A percentile compares a stretch with the other conserved stretches of the same genome.
These are phyloP conservation scores for Agarophyton chilense DNA, from an alignment of 23 red algal species.

Conservation along the genomic window DNA sequence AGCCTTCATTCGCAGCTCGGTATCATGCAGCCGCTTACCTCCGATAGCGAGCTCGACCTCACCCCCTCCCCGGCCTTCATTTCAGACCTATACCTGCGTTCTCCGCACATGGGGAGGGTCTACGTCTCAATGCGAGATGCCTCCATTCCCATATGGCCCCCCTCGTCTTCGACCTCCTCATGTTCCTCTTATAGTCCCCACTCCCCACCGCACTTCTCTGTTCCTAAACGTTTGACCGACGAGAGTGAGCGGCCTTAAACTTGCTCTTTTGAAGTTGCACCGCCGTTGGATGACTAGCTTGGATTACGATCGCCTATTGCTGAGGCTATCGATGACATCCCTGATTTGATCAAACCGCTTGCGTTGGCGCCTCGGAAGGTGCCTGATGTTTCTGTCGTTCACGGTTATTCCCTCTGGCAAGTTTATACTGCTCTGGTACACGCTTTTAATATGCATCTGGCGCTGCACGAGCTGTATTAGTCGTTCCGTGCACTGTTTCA, in stretches of 20 bases:
- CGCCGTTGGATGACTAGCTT: conserved; percentile 12
- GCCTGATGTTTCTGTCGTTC: background rate
- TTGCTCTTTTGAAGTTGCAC: background rate
- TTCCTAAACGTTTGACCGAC: background rate
- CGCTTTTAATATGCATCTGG: background rate
- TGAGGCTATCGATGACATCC: too few species aligned
- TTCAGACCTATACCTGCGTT: too few species aligned
- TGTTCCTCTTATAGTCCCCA: background rate
- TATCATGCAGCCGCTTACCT: too few species aligned
- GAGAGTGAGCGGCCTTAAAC: background rate
- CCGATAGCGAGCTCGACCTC: too few species aligned
- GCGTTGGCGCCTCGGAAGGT: background rate
- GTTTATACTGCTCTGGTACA: background rate
- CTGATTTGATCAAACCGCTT: too few species aligned
- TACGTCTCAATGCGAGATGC: too few species aligned
- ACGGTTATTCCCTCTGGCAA: background rate
- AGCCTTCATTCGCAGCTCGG: too few species aligned
- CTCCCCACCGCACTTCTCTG: background rate
- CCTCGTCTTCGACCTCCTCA: background rate
- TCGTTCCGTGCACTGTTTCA: too few species aligned
- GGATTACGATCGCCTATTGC: background rate
- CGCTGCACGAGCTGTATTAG: conserved; percentile 1
- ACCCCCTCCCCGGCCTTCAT: too few species aligned
- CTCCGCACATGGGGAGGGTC: too few species aligned
- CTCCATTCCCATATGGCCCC: background rate